Evolutionary conservation across 768 basidiomycete species (phyloP).

Genomic region (Boletus huronensis): DNA sequence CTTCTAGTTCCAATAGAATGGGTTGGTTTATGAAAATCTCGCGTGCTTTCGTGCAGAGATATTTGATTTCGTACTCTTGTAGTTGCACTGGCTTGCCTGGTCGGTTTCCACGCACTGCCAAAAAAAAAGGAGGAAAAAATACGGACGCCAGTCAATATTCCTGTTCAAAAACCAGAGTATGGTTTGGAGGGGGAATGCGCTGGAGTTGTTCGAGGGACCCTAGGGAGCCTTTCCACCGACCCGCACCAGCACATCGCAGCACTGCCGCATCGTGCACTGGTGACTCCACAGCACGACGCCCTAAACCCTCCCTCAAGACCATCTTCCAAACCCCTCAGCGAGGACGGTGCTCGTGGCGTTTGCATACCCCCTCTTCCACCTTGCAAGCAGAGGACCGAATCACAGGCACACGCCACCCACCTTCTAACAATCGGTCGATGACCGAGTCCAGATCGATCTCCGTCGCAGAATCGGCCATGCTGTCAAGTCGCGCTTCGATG

Average conservation of each 20-base stretch:
- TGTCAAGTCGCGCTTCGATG: conserved; percentile 16
- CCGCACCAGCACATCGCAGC: conserved; percentile 3
- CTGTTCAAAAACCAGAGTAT: conserved; percentile 1
- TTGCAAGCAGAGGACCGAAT: conserved; percentile 15
- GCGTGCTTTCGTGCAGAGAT: conserved; percentile 95
- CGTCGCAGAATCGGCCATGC: conserved; percentile 75
- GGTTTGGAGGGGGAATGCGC: neutral
- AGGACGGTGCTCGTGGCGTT: neutral
- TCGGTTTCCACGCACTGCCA: conserved; percentile 90
- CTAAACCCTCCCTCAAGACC: conserved; percentile 4
- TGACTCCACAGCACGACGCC: conserved; percentile 3
- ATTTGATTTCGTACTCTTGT: conserved; percentile 99
- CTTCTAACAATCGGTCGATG: conserved; percentile 97
- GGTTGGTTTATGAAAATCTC: conserved; percentile 99
- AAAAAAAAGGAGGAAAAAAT: conserved; percentile 15
- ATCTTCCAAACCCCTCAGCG: neutral
- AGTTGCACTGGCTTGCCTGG: conserved; percentile 98
- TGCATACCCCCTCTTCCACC: neutral
- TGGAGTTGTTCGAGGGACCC: neutral
- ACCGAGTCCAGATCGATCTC: conserved; percentile 99
- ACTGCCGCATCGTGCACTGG: conserved; percentile 17
- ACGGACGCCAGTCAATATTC: conserved; percentile 13
- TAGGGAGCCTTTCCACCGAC: conserved; percentile 7
- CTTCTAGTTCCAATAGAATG: conserved; percentile 95
- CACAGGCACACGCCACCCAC: conserved; percentile 51